Evolutionary conservation across 371 early-diverging fungal species (phyloP).

Genomic region (Rhizopus arrhizus): DNA sequence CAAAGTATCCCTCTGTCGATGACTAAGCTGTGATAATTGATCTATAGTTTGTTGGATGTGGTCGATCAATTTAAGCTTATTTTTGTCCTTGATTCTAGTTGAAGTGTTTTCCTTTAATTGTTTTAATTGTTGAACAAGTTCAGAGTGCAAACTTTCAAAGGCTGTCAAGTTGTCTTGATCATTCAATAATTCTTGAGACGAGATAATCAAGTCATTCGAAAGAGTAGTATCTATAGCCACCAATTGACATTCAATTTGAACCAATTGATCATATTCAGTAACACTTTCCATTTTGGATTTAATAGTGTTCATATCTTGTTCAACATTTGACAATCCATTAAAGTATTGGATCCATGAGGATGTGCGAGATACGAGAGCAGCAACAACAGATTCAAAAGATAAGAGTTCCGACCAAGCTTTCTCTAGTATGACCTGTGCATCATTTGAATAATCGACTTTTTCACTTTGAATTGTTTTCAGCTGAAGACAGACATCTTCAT

Average conservation of each 20-base stretch:
- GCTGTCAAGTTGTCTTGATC: constrained; percentile 6
- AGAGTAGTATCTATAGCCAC: not conserved
- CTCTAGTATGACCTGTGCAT: not conserved
- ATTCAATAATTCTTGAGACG: not conserved
- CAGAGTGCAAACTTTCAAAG: not conserved
- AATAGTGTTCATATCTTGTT: not conserved
- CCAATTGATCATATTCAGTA: not conserved
- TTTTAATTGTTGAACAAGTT: not conserved
- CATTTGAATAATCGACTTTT: not conserved
- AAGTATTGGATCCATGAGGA: constrained; percentile 22
- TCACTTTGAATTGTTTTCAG: constrained; percentile 14
- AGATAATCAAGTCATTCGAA: not conserved
- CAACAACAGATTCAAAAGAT: constrained; percentile 5
- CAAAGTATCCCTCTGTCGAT: not conserved
- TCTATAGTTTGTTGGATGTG: not conserved
- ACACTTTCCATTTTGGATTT: not conserved
- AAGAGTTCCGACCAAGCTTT: constrained; percentile 15
- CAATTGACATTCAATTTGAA: not conserved
- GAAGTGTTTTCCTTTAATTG: not conserved
- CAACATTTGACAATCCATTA: not conserved
- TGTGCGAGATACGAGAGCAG: constrained; percentile 18
- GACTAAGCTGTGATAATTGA: not conserved
- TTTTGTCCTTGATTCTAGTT: not conserved
- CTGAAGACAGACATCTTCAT: constrained; percentile 18
- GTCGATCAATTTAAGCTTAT: constrained; percentile 1